Conservation (phyloP, 176 grass and related monocot genomes). For the Melocanna baccifera region DNA sequence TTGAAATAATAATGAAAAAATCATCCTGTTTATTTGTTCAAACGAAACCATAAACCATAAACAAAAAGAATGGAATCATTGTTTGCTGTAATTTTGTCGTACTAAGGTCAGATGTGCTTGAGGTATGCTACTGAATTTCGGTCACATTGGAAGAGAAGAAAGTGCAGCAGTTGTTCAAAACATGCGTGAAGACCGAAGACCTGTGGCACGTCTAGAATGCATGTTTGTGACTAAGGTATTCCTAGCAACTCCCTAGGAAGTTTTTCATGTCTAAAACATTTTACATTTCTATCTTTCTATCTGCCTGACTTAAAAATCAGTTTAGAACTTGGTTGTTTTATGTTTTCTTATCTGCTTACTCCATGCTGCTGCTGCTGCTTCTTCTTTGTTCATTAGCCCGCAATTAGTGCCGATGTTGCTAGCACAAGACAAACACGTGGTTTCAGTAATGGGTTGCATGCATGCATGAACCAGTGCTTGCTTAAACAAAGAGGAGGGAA, state of each 20-base stretch:
- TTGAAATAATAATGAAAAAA: too few species aligned
- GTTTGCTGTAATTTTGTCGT: background rate
- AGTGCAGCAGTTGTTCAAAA: background rate
- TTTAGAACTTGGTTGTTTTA: background rate
- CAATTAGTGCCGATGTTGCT: conserved; percentile 19
- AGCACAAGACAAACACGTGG: conserved; percentile 24
- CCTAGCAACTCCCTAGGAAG: background rate
- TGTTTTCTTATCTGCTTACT: background rate
- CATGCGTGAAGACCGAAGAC: background rate
- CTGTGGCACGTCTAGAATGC: background rate
- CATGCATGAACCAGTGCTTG: background rate
- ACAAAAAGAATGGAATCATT: background rate
- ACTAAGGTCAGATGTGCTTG: background rate
- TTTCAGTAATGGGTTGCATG: conserved; percentile 13
- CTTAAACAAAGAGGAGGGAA: conserved; percentile 7
- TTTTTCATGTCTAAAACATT: background rate
- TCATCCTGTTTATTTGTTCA: too few species aligned
- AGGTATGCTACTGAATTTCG: background rate
- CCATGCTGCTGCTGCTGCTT: background rate
- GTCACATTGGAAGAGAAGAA: background rate
- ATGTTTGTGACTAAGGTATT: background rate
- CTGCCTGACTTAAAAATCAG: background rate
- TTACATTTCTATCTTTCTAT: background rate
- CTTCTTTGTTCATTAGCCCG: background rate
- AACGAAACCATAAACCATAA: too few species aligned